Evolutionary conservation across 1,139 yeast genomes (phyloP).

Genomic region (Lodderomyces beijingensis): DNA sequence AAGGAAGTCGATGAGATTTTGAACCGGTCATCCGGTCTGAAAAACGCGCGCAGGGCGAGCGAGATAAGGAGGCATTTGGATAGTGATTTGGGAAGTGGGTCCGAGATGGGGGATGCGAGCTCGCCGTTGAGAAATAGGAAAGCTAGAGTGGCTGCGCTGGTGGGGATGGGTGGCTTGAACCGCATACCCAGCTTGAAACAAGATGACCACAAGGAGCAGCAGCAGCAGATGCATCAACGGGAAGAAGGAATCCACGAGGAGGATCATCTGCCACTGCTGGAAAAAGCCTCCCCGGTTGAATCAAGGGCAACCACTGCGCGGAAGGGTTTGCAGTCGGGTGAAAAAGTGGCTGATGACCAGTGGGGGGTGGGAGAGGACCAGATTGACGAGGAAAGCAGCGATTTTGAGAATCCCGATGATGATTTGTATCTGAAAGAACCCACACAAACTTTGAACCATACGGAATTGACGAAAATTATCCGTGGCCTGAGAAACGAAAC

Average conservation of each 20-base stretch:
- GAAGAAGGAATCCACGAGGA: constrained; percentile 2
- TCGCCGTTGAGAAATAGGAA: constrained; percentile 11
- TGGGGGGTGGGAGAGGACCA: background rate
- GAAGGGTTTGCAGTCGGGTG: background rate
- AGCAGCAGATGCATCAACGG: constrained; percentile 15
- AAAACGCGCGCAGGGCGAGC: background rate
- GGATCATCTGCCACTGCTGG: background rate
- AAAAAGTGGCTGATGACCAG: background rate
- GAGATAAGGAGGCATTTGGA: background rate
- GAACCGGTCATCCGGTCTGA: background rate
- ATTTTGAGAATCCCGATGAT: constrained; percentile 3
- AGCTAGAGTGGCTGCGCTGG: constrained; percentile 1
- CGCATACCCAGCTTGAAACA: constrained; percentile 1
- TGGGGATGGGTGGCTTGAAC: constrained; percentile 1
- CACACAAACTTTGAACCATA: constrained; percentile 11
- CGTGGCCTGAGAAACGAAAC: constrained; percentile 10
- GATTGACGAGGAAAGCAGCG: constrained; percentile 1
- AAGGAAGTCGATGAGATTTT: background rate
- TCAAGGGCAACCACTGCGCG: background rate
- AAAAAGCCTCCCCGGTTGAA: background rate
- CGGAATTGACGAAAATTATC: constrained; percentile 21
- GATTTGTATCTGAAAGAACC: background rate
- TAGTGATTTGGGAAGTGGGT: constrained; percentile 4
- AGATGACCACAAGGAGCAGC: constrained; percentile 22
- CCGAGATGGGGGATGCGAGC: constrained; percentile 7